These are phyloP conservation scores for Aspergillus sojae DNA, from an alignment of 2,329 filamentous ascomycete genomes.

Conservation along the genomic window DNA sequence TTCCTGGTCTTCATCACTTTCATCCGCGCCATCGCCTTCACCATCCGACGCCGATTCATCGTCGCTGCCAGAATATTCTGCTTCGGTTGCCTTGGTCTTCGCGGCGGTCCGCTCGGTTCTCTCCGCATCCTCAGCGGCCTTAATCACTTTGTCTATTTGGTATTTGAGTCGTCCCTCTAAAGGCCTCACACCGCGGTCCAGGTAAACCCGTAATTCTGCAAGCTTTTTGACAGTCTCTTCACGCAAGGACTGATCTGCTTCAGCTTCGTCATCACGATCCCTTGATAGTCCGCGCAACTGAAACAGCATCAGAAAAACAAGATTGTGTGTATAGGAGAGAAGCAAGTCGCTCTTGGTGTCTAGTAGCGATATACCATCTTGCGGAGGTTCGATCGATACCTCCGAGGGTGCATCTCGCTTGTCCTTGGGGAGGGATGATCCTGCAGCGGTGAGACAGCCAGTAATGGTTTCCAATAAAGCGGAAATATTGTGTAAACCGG, in stretches of 20 bases:
- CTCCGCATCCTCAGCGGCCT: conserved; percentile 68
- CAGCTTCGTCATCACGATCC: conserved; percentile 35
- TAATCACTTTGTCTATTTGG: conserved; percentile 92
- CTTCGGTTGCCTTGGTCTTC: conserved; percentile 33
- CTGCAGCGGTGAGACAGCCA: conserved; percentile 36
- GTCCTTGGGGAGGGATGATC: conserved; percentile 38
- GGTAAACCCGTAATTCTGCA: conserved; percentile 85
- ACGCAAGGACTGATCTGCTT: conserved; percentile 50
- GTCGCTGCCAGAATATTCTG: conserved; percentile 32
- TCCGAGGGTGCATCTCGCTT: conserved; percentile 51
- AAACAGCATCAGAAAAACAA: conserved; percentile 82
- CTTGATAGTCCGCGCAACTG: conserved; percentile 66
- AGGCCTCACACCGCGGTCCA: conserved; percentile 89
- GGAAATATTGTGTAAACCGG: conserved; percentile 30
- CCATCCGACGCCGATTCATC: conserved; percentile 32
- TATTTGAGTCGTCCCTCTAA: conserved; percentile 90
- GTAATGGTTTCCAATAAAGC: conserved; percentile 38
- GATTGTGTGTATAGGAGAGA: conserved; percentile 91
- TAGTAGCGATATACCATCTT: conserved; percentile 89
- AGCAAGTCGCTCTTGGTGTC: conserved; percentile 98
- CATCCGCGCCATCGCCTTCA: conserved; percentile 28
- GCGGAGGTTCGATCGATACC: conserved; percentile 72
- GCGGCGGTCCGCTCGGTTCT: conserved; percentile 31
- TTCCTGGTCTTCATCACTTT: conserved; percentile 45
- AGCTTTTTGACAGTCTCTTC: conserved; percentile 80